Evolutionary conservation across 805 yeast species (phyloP).

Genomic region (Zygosaccharomyces kombuchaensis): DNA sequence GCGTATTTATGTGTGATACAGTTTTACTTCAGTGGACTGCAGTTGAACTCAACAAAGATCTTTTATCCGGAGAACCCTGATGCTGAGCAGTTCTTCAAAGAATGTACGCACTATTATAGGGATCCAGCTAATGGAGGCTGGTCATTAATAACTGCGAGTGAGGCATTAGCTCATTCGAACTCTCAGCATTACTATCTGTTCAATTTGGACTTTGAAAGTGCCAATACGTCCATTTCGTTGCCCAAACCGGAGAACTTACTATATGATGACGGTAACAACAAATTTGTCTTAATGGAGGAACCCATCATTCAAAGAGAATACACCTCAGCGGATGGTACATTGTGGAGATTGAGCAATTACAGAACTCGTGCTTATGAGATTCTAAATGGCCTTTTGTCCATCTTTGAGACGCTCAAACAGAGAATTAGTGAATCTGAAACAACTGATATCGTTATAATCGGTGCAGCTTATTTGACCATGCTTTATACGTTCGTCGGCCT

Average conservation of each 20-base stretch:
- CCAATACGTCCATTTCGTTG: slow-evolving; percentile 12
- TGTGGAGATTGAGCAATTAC: slow-evolving; percentile 57
- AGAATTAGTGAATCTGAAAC: slow-evolving; percentile 71
- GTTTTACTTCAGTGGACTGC: slow-evolving; percentile 49
- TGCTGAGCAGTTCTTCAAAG: slow-evolving; percentile 21
- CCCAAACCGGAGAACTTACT: slow-evolving; percentile 33
- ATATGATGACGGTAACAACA: slow-evolving; percentile 21
- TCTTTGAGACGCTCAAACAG: slow-evolving; percentile 37
- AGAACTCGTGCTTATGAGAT: slow-evolving; percentile 53
- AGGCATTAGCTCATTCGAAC: slow-evolving; percentile 14
- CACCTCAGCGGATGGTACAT: slow-evolving; percentile 40
- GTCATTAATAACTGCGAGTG: slow-evolving; percentile 19
- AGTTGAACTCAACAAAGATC: slow-evolving; percentile 21
- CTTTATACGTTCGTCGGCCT: slow-evolving; percentile 72
- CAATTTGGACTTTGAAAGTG: slow-evolving; percentile 26
- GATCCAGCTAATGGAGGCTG: slow-evolving; percentile 19
- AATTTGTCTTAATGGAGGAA: slow-evolving; percentile 25
- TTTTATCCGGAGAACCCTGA: slow-evolving; percentile 17
- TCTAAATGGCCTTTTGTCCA: slow-evolving; percentile 45
- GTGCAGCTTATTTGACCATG: slow-evolving; percentile 84
- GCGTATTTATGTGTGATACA: slow-evolving; percentile 74
- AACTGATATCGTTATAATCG: slow-evolving; percentile 74
- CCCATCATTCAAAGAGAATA: slow-evolving; percentile 21
- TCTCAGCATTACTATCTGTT: slow-evolving; percentile 32
- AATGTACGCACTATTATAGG: slow-evolving; percentile 28